phyloP scores from a whole-genome alignment of 176 grass and related monocot species.

The Bolboschoenus planiculmis region DNA sequence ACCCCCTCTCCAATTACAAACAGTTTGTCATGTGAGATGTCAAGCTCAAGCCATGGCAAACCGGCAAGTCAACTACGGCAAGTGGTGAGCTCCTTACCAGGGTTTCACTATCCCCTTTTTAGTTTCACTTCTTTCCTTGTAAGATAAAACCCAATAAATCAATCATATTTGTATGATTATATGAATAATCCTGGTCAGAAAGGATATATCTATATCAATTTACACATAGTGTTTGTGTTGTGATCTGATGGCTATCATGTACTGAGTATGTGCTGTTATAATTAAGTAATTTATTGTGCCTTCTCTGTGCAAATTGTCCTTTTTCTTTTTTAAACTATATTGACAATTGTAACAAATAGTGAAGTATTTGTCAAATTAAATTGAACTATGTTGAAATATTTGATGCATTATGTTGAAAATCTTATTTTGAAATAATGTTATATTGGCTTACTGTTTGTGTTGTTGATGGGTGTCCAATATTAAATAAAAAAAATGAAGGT shows the following conservation, averaged over 20 bases:
- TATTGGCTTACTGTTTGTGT: neutral
- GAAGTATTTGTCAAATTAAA: neutral
- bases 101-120: slow-evolving; percentile 11
- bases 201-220: slow-evolving; percentile 13
- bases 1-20: slow-evolving; percentile 3
- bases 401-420: no score
- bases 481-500: neutral
- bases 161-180: neutral
- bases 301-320: neutral
- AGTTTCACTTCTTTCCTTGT: slow-evolving; percentile 8
- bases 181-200: neutral
- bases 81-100: slow-evolving; percentile 25
- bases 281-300: neutral
- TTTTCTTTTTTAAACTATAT: neutral
- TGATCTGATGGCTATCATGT: neutral
- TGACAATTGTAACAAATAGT: slow-evolving; percentile 8
- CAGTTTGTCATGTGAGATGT: slow-evolving; percentile 32
- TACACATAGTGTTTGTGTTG: neutral
- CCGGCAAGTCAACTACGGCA: slow-evolving; percentile 22
- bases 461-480: neutral
- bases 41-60: slow-evolving; percentile 17
- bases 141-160: slow-evolving; percentile 3
- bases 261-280: neutral
- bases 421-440: neutral
- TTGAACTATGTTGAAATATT: neutral